Evolutionary conservation across 1,284 basidiomycete genomes (phyloP).

Genomic region (Heterobasidion parviporum): DNA sequence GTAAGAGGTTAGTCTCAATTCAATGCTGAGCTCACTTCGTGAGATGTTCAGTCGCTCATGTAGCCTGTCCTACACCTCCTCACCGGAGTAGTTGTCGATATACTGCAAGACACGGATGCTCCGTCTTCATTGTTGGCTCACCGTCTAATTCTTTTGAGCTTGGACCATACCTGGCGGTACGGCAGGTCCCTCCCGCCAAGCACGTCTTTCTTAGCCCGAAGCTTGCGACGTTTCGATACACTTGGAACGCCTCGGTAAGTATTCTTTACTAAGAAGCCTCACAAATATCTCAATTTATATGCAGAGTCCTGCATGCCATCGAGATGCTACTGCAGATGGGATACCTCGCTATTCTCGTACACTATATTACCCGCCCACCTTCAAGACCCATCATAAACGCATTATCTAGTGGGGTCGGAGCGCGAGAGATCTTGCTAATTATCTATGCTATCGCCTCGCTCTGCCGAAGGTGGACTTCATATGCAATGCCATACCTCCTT

Average conservation of each 20-base stretch:
- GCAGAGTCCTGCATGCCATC: conserved; percentile 38
- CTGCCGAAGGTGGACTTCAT: conserved; percentile 15
- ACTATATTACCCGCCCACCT: conserved; percentile 38
- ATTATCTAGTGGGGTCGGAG: conserved; percentile 15
- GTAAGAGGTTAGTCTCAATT: conserved; percentile 23
- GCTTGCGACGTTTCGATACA: conserved; percentile 25
- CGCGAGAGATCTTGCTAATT: conserved; percentile 29
- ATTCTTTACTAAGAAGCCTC: not conserved
- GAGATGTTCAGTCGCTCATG: not conserved
- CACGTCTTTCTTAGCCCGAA: conserved; percentile 5
- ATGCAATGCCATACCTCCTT: conserved; percentile 22
- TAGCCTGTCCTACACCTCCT: not conserved
- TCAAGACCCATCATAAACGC: conserved; percentile 16
- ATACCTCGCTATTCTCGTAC: conserved; percentile 33
- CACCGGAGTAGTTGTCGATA: conserved; percentile 33
- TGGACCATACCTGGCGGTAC: conserved; percentile 34
- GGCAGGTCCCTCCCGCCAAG: conserved; percentile 17
- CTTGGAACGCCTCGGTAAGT: conserved; percentile 37
- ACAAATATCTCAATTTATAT: not conserved
- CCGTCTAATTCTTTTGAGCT: conserved; percentile 30
- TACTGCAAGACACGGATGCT: conserved; percentile 23
- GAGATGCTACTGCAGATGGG: conserved; percentile 30
- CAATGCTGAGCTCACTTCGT: not conserved
- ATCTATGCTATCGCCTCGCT: conserved; percentile 27
- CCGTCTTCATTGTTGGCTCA: conserved; percentile 30